Conservation (phyloP, 768 basidiomycete genomes). For the Obba rivulosa region DNA sequence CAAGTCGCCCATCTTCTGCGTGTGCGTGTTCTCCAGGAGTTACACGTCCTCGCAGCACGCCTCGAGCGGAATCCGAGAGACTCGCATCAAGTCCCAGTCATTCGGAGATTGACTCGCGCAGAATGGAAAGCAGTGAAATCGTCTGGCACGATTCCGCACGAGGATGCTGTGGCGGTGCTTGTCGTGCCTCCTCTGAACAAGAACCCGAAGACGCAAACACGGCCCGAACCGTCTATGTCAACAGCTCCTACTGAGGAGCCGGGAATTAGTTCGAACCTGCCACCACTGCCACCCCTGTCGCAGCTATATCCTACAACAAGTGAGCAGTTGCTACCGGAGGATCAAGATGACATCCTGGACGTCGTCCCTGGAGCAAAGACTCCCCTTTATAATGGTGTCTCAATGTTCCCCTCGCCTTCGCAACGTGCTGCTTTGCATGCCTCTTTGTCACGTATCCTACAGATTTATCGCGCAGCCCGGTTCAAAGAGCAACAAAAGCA, state of each 20-base stretch:
- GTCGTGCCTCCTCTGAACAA: conserved; percentile 63
- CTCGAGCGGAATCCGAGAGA: conserved; percentile 29
- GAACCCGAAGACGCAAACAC: conserved; percentile 39
- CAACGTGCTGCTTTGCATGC: conserved; percentile 59
- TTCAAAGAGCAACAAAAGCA: not conserved
- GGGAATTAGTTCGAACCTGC: not conserved
- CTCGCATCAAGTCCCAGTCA: conserved; percentile 27
- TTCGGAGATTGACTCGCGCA: conserved; percentile 59
- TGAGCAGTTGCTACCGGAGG: not conserved
- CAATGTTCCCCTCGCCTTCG: conserved; percentile 55
- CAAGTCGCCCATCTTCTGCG: conserved; percentile 67
- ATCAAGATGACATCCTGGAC: conserved; percentile 10
- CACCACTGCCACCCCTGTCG: conserved; percentile 22
- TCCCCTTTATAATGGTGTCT: conserved; percentile 65
- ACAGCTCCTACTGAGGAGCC: conserved; percentile 1
- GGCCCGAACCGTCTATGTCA: conserved; percentile 26
- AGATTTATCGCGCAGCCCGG: conserved; percentile 37
- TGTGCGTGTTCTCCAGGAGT: conserved; percentile 69
- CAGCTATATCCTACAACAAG: conserved; percentile 20
- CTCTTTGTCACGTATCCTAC: conserved; percentile 42
- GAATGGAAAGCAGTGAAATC: conserved; percentile 50
- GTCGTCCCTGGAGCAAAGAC: conserved; percentile 31
- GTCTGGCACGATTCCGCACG: conserved; percentile 42
- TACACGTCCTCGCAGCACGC: conserved; percentile 50
- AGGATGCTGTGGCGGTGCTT: conserved; percentile 60